Percentiles rank a stretch among this genome's conserved stretches.
Conservation (phyloP, 2,329 filamentous ascomycete genomes). For the Botrytis galanthina region DNA sequence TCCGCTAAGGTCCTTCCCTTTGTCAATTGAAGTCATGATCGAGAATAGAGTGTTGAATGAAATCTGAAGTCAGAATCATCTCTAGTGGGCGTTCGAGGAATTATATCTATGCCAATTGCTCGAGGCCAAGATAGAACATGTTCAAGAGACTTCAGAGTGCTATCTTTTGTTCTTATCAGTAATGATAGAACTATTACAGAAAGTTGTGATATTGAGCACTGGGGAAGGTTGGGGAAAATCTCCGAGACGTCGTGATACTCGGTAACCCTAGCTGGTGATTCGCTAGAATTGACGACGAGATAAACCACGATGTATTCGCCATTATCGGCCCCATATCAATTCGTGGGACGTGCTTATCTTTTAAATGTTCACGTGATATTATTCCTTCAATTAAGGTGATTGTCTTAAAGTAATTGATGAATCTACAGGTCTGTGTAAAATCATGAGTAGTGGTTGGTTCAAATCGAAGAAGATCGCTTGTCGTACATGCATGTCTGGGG, state of each 20-base stretch:
- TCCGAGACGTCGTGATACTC: neutral
- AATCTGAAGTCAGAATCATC: neutral
- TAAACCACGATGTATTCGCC: neutral
- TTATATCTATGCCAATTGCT: neutral
- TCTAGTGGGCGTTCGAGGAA: neutral
- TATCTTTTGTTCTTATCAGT: slow-evolving; percentile 2
- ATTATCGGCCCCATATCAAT: neutral
- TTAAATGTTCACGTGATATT: neutral
- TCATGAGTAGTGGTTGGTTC: neutral
- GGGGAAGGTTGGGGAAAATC: slow-evolving; percentile 1
- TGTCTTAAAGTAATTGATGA: neutral
- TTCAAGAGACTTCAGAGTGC: neutral
- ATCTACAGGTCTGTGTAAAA: neutral
- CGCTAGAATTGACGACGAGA: slow-evolving; percentile 7
- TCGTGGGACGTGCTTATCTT: neutral
- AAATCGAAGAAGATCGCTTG: neutral
- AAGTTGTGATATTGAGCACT: neutral
- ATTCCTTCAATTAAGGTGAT: neutral
- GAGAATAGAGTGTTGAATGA: neutral
- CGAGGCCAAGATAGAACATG: neutral
- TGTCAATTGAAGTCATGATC: neutral
- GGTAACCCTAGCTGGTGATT: neutral
- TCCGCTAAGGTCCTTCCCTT: too few species aligned
- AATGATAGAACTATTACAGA: neutral
- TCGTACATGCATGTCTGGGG: neutral